Base-by-base conservation (phyloP, 192 early-diverging fungal genomes). In the Backusella mclennaniae region DNA sequence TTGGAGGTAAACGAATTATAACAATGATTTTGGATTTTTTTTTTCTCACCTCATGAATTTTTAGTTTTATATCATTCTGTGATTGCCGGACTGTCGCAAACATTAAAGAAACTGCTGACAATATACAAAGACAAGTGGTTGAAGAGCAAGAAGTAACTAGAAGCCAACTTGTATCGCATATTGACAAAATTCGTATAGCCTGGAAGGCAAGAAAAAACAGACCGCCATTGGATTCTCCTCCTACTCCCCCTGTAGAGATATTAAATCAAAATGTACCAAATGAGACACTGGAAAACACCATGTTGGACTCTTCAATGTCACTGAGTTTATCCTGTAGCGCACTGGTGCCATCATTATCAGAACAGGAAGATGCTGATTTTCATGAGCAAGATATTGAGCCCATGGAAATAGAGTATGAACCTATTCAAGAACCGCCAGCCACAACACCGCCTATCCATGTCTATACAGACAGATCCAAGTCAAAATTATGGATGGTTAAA, bases 11-110 rank as follows among this genome's bases (percentile, higher is more conserved):
- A 26, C 26, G 26, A 26, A 39, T 12, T 39, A 39, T 39, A 39
- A 12, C 9, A 39, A 12, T 12, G 9, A 63, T 63, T 23, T 35
- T 69, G 1, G 33, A n/a, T 49, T 59, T 12, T 5, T 56, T 56
- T 15, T 19, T 31, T 46, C 33, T 35, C 6, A 67, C 15, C 7
- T 17, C 17, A 6, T 67, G 21, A 14, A 67, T 26, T 41, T 11
- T n/a, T 66, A 84, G 84, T 70, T 85, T 85, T 73, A 79, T 85
- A 15, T 80, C 83, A 6, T 73, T 85, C 19, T 82, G 90, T 9
- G 89, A 92, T 14, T 89, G 90, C 73, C 90, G 86, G 68, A 81
- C 77, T 17, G 82, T 77, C 14, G 84, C 88, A 0, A 88, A 91
- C 67, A 87, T 91, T 41, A 85, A 89, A 53, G 49, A 70, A 2